Conservation (phyloP, 768 basidiomycete species). For the Lactifluus subvellereus region DNA sequence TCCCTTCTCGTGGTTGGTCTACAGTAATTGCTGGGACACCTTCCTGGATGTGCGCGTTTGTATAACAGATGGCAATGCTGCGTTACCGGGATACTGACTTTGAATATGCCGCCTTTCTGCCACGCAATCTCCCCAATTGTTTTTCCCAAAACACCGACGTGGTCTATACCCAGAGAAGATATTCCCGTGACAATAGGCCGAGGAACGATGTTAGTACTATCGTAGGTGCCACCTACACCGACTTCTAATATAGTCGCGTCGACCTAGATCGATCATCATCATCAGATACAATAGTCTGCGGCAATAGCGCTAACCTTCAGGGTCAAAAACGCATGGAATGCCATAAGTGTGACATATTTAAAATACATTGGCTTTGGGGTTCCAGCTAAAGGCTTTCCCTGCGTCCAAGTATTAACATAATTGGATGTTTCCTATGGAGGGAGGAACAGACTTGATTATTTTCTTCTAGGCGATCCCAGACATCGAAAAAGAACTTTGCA, state of each 20-base stretch:
- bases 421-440: slow-evolving; percentile 2
- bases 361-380: slow-evolving; percentile 87
- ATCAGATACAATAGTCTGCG: neutral
- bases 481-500: slow-evolving; percentile 88
- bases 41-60: slow-evolving; percentile 38
- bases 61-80: neutral
- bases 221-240: slow-evolving; percentile 89
- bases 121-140: slow-evolving; percentile 85
- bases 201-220: slow-evolving; percentile 94
- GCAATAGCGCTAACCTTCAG: slow-evolving; percentile 42
- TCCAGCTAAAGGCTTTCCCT: slow-evolving; percentile 48
- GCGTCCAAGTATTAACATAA: neutral
- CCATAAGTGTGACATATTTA: slow-evolving; percentile 86
- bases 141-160: slow-evolving; percentile 79
- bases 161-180: slow-evolving; percentile 88
- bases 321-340: slow-evolving; percentile 82
- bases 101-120: slow-evolving; percentile 97
- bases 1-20: slow-evolving; percentile 61
- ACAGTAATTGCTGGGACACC: slow-evolving; percentile 84
- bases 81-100: slow-evolving; percentile 41
- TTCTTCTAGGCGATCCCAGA: slow-evolving; percentile 78
- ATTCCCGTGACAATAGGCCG: slow-evolving; percentile 86
- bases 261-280: slow-evolving; percentile 38
- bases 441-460: slow-evolving; percentile 50
- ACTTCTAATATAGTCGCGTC: slow-evolving; percentile 94